phyloP scores from a whole-genome alignment of 2,329 filamentous ascomycete genomes.

The Penicillium capsulatum region DNA sequence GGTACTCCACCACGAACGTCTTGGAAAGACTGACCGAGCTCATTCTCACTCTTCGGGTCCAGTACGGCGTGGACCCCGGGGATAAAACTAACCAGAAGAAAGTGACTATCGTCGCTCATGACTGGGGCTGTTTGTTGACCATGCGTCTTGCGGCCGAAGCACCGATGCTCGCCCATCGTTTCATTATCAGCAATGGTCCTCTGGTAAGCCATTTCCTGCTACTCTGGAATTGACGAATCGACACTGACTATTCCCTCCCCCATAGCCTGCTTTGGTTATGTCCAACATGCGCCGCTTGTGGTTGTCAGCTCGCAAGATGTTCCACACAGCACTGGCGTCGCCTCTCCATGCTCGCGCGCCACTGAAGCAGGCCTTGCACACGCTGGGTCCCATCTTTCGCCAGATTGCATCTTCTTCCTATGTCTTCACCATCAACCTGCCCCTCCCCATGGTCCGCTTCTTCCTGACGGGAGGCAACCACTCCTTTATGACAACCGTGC shows the following conservation, averaged over 20 bases:
- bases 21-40: conserved; percentile 53
- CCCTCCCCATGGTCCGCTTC: conserved; percentile 42
- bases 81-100: conserved; percentile 38
- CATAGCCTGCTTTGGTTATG: conserved; percentile 39
- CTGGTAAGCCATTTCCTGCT: conserved; percentile 52
- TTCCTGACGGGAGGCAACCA: conserved; percentile 49
- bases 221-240: no score
- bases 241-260: background rate
- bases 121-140: conserved; percentile 53
- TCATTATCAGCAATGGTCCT: conserved; percentile 52
- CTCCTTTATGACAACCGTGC: conserved; percentile 45
- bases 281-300: conserved; percentile 43
- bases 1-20: conserved; percentile 50
- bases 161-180: conserved; percentile 52
- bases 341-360: conserved; percentile 45
- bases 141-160: conserved; percentile 58
- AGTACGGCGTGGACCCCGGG: conserved; percentile 40
- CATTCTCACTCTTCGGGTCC: conserved; percentile 48
- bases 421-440: conserved; percentile 53
- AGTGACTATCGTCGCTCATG: conserved; percentile 50
- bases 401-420: conserved; percentile 52
- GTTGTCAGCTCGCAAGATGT: conserved; percentile 47
- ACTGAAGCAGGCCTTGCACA: conserved; percentile 42
- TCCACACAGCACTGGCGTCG: conserved; percentile 45
- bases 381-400: conserved; percentile 45